A percentile compares a stretch with the other conserved stretches of the same genome.
Conservation (phyloP, 1,284 basidiomycete genomes). For the Ceratobasidium sp. region DNA sequence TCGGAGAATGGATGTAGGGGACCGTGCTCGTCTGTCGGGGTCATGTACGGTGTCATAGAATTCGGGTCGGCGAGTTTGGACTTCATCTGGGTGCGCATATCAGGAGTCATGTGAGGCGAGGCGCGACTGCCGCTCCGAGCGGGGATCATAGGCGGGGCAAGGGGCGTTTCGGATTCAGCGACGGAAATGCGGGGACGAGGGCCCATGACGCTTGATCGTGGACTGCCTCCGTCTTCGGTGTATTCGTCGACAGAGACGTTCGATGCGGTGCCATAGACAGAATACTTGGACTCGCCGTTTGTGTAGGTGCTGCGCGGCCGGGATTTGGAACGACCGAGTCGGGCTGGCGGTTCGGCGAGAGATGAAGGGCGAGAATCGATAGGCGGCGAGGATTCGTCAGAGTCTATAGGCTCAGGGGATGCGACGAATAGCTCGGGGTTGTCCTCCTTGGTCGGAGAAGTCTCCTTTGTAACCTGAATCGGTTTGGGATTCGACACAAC, state of each 20-base stretch:
- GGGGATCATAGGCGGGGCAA: conserved; percentile 6
- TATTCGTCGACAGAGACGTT: conserved; percentile 21
- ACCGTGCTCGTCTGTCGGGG: conserved; percentile 32
- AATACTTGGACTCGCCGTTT: conserved; percentile 15
- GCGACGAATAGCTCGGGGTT: conserved; percentile 6
- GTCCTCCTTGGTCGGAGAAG: conserved; percentile 34
- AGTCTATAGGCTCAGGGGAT: background rate
- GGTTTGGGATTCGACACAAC: conserved; percentile 35
- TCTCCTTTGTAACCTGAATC: conserved; percentile 41
- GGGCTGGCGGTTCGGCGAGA: background rate
- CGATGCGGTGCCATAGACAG: conserved; percentile 38
- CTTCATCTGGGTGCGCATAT: conserved; percentile 17
- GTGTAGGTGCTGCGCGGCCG: conserved; percentile 34
- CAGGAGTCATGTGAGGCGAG: conserved; percentile 24
- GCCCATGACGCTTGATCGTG: conserved; percentile 22
- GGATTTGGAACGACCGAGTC: conserved; percentile 36
- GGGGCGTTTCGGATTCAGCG: background rate
- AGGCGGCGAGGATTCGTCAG: background rate
- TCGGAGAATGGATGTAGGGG: conserved; percentile 43
- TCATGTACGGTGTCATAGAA: conserved; percentile 31
- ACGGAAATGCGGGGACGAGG: conserved; percentile 26
- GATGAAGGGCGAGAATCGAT: conserved; percentile 11
- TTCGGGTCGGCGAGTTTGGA: conserved; percentile 1
- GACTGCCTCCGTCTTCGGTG: background rate
- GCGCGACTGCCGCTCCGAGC: background rate